A percentile compares a stretch with the other conserved stretches of the same genome.
Evolutionary conservation across 768 basidiomycete genomes (phyloP).

Genomic region (Termitomyces sp.): DNA sequence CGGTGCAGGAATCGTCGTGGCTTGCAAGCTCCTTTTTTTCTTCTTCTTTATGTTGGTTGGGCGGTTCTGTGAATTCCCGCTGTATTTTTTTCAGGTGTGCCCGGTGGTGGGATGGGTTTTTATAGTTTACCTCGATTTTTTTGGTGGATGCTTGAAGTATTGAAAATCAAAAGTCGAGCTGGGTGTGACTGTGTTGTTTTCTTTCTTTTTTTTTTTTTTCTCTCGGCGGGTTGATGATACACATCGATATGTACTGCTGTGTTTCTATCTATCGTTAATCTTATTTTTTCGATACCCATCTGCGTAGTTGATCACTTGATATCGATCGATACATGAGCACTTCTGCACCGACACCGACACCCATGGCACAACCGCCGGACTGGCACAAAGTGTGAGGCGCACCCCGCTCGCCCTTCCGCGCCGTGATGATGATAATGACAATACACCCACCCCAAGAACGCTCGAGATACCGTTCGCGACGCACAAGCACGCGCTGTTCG

Average conservation of each 20-base stretch:
- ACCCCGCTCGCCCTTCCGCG: neutral
- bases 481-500: constrained; percentile 70
- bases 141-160: constrained; percentile 17
- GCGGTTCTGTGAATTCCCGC: constrained; percentile 15
- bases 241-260: constrained; percentile 5
- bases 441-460: constrained; percentile 31
- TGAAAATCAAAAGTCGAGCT: constrained; percentile 15
- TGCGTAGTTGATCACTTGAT: no score
- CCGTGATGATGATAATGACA: constrained; percentile 2
- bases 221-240: constrained; percentile 12
- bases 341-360: neutral
- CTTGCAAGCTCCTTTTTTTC: neutral
- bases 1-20: constrained; percentile 13
- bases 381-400: constrained; percentile 55
- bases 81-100: constrained; percentile 7
- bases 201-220: no score
- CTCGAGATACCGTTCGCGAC: constrained; percentile 77
- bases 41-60: neutral
- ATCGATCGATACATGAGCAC: neutral
- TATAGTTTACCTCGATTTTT: constrained; percentile 12
- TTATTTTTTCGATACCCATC: constrained; percentile 10
- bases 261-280: constrained; percentile 12
- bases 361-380: constrained; percentile 14
- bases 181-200: constrained; percentile 4
- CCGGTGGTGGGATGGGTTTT: constrained; percentile 2